Base-by-base conservation (phyloP, 1,284 basidiomycete genomes). In the Cutaneotrichosporon spelunceum region DNA sequence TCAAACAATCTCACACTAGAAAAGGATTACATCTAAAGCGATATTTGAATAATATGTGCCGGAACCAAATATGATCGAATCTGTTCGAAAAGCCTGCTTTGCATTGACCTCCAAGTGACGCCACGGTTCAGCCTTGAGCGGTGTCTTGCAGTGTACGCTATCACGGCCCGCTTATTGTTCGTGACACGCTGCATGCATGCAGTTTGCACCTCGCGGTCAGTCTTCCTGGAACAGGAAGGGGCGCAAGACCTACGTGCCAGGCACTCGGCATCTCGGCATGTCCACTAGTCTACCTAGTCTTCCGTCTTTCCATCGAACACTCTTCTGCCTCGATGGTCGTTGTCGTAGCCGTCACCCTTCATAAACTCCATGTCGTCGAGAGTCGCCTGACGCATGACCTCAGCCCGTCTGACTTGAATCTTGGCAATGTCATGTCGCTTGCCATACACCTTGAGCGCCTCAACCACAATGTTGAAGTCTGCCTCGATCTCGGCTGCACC, bases 401-500 rank as follows among this genome's bases (percentile, higher is more conserved):
- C 70, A 21, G 33, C 66, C n/a, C 5, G 71, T 72, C 44, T 76
- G 72, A 48, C 66, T 59, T 34, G 59, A 72, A 70, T 14, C 52
- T 49, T 29, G 58, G 49, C 14, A 50, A 50, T 30, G 30, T 33
- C 33, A 36, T 55, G 53, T 16, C 33, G 36, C 53, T 55, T 55
- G 7, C 53, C 53, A 26, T 55, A 33, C n/a, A 49, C 29, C 45
- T 57, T 49, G 44, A 77, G 65, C 6, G 72, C 71, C 19, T 62
- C 57, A 4, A 74, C 59, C 24, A 77, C 59, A 5, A 57, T 49
- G 27, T 73, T 68, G 4, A 77, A 56, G 30, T 77, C 75, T 1
- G 53, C 56, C 52, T 74, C 70, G 45, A 75, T 66, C 8, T 53
- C 69, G 67, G 55, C 23, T 27, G 49, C 47, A 0, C 27, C 47